Evolutionary conservation across 495 filamentous ascomycete genomes (phyloP).

Genomic region (Rhizodiscina lignyota): DNA sequence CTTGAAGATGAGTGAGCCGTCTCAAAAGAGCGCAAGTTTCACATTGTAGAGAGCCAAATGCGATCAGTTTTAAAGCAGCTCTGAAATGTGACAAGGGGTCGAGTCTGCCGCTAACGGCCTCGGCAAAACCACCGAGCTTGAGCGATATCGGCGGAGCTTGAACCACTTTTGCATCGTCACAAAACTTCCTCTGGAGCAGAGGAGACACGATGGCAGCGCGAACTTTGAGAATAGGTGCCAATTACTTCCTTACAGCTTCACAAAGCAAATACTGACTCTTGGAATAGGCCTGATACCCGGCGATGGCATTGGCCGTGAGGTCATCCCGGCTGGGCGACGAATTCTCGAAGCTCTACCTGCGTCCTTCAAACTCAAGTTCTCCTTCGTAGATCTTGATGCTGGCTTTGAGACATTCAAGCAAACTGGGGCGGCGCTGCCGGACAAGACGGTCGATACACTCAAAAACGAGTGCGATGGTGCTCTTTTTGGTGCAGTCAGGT

Average conservation of each 20-base stretch:
- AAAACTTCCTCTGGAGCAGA: too few species aligned
- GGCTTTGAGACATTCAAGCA: constrained; percentile 85
- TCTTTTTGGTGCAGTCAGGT: constrained; percentile 87
- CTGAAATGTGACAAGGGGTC: too few species aligned
- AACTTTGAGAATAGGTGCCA: constrained; percentile 13
- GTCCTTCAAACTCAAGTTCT: constrained; percentile 76
- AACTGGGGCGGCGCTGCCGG: constrained; percentile 74
- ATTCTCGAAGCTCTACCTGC: constrained; percentile 78
- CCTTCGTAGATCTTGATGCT: constrained; percentile 79
- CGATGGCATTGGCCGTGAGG: constrained; percentile 95
- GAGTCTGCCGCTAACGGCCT: too few species aligned
- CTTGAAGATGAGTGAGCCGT: too few species aligned
- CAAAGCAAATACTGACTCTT: constrained; percentile 3
- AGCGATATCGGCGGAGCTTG: too few species aligned
- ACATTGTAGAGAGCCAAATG: too few species aligned
- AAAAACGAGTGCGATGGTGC: constrained; percentile 87
- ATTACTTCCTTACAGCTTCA: not conserved
- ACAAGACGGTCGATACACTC: constrained; percentile 72
- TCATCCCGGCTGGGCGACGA: constrained; percentile 85
- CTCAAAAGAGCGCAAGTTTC: too few species aligned
- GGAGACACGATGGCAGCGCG: constrained; percentile 13
- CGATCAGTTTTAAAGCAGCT: too few species aligned
- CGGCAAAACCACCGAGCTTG: too few species aligned
- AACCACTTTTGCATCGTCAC: too few species aligned
- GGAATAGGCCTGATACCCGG: constrained; percentile 82